phyloP scores from a whole-genome alignment of 768 basidiomycete genomes.

The Gloeostereum incarnatum region DNA sequence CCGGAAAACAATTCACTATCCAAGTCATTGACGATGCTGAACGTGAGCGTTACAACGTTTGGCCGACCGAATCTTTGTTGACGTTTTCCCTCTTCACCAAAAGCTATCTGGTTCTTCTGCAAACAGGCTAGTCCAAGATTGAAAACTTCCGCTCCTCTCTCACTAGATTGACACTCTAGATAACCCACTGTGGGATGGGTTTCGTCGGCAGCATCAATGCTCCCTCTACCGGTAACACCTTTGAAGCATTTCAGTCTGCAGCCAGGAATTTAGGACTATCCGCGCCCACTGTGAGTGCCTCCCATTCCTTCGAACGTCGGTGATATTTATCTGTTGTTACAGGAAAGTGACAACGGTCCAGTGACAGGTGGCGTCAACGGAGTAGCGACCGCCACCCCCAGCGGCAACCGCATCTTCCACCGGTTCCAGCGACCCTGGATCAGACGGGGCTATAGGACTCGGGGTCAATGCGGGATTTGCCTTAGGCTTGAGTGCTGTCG shows the following conservation, averaged over 20 bases:
- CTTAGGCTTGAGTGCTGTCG: too few species aligned
- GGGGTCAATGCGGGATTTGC: too few species aligned
- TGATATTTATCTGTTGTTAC: neutral
- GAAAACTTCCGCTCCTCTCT: neutral
- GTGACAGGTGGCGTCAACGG: slow-evolving; percentile 32
- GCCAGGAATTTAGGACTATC: slow-evolving; percentile 25
- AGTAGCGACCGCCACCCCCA: slow-evolving; percentile 13
- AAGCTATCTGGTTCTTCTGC: slow-evolving; percentile 53
- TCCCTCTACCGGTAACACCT: slow-evolving; percentile 33
- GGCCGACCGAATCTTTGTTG: too few species aligned
- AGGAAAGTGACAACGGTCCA: slow-evolving; percentile 28
- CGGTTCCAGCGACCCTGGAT: neutral
- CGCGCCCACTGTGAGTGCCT: slow-evolving; percentile 23
- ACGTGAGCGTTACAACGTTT: slow-evolving; percentile 22
- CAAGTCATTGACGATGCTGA: slow-evolving; percentile 34
- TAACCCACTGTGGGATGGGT: slow-evolving; percentile 38
- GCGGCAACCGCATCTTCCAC: slow-evolving; percentile 4
- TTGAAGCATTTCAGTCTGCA: slow-evolving; percentile 26
- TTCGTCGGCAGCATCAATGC: slow-evolving; percentile 47
- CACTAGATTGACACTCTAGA: slow-evolving; percentile 6
- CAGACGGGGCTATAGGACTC: too few species aligned
- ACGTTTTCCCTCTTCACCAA: too few species aligned
- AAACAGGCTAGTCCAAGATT: slow-evolving; percentile 20
- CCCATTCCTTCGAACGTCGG: neutral
- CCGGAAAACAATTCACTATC: slow-evolving; percentile 30